A percentile compares a stretch with the other conserved stretches of the same genome.
Evolutionary conservation across 768 basidiomycete genomes (phyloP).

Genomic region (Boletus insuetus): DNA sequence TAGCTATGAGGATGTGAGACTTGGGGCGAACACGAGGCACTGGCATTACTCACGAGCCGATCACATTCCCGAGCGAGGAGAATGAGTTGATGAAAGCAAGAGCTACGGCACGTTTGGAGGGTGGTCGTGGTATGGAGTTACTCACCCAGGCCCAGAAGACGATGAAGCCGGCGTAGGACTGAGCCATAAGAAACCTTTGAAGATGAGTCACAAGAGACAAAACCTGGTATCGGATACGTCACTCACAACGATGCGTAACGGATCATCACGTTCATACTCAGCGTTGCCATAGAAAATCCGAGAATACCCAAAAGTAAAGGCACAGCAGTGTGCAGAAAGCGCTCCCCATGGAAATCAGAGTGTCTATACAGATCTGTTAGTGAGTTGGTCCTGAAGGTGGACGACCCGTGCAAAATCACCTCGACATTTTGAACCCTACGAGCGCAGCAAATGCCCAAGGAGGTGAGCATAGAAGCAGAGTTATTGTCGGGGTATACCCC

Average conservation of each 20-base stretch:
- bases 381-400: neutral
- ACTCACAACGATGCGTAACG: slow-evolving; percentile 66
- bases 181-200: slow-evolving; percentile 71
- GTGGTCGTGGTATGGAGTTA: slow-evolving; percentile 67
- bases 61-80: slow-evolving; percentile 79
- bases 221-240: neutral
- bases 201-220: slow-evolving; percentile 1
- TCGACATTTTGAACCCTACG: slow-evolving; percentile 50
- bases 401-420: slow-evolving; percentile 32
- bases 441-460: slow-evolving; percentile 68
- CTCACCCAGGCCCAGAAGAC: slow-evolving; percentile 55
- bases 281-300: slow-evolving; percentile 65
- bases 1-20: slow-evolving; percentile 40
- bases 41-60: slow-evolving; percentile 62
- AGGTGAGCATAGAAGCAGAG: slow-evolving; percentile 66
- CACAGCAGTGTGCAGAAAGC: slow-evolving; percentile 61
- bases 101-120: slow-evolving; percentile 87
- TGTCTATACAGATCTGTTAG: slow-evolving; percentile 39
- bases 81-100: slow-evolving; percentile 81
- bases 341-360: slow-evolving; percentile 69
- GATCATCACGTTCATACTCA: slow-evolving; percentile 57
- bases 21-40: neutral
- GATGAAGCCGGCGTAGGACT: slow-evolving; percentile 71
- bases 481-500: slow-evolving; percentile 61
- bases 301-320: slow-evolving; percentile 59